phyloP scores from a whole-genome alignment of 768 basidiomycete species.

The Tylopilus sp. region DNA sequence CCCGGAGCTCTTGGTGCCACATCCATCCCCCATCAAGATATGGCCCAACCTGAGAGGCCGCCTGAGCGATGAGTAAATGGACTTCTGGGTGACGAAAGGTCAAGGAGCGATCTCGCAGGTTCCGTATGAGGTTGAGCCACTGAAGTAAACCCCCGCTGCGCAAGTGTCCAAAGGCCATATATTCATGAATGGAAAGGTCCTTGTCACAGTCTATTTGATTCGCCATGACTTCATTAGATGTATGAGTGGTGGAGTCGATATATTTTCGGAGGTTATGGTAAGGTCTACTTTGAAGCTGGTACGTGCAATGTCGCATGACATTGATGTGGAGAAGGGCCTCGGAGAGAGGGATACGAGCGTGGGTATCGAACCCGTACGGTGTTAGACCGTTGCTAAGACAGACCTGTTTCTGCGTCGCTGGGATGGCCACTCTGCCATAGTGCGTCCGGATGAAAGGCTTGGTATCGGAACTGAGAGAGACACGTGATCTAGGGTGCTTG shows the following conservation, averaged over 20 bases:
- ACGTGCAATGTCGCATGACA: conserved; percentile 29
- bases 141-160: conserved; percentile 36
- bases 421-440: conserved; percentile 12
- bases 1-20: conserved; percentile 41
- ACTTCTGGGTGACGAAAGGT: conserved; percentile 40
- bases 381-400: conserved; percentile 36
- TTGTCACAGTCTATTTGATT: conserved; percentile 39
- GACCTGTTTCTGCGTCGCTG: conserved; percentile 9
- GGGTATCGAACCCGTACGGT: conserved; percentile 29
- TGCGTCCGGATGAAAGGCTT: conserved; percentile 12
- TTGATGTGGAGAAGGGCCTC: conserved; percentile 9
- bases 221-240: conserved; percentile 43
- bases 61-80: conserved; percentile 41
- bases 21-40: conserved; percentile 11
- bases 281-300: conserved; percentile 28
- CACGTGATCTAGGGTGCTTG: conserved; percentile 14
- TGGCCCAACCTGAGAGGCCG: conserved; percentile 42
- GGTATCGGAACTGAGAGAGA: conserved; percentile 8
- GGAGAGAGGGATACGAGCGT: conserved; percentile 11
- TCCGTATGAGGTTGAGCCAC: conserved; percentile 38
- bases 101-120: conserved; percentile 38
- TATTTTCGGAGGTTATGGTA: conserved; percentile 39
- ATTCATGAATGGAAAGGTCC: conserved; percentile 44
- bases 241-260: conserved; percentile 35
- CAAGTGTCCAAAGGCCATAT: conserved; percentile 41